Evolutionary conservation across 108 stramenopile species (phyloP).

Genomic region (Skeletonema tropicum): DNA sequence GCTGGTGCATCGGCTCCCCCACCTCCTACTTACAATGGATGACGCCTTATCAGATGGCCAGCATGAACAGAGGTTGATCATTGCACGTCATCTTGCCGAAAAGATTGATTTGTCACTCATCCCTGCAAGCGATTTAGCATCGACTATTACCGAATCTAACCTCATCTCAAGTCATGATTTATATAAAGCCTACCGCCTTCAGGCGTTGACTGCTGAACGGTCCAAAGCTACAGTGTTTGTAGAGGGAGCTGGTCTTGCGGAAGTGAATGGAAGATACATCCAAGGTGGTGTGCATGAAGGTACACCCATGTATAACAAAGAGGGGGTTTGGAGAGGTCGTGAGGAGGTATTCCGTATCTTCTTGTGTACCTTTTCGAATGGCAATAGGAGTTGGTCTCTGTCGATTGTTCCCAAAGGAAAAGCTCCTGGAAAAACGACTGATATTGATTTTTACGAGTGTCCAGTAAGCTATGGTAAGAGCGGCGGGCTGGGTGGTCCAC

Average conservation of each 20-base stretch:
- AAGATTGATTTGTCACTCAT: slow-evolving; percentile 48
- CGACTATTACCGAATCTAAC: slow-evolving; percentile 34
- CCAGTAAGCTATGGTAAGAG: slow-evolving; percentile 41
- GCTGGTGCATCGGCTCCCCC: background rate
- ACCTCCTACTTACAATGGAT: slow-evolving; percentile 13
- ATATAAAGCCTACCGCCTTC: slow-evolving; percentile 44
- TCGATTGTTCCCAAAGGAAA: slow-evolving; percentile 77
- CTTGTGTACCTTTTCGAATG: slow-evolving; percentile 84
- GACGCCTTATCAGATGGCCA: slow-evolving; percentile 15
- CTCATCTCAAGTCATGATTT: slow-evolving; percentile 36
- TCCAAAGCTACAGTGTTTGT: slow-evolving; percentile 63
- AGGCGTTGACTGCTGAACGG: slow-evolving; percentile 47
- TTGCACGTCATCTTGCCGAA: slow-evolving; percentile 32
- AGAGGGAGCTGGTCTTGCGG: slow-evolving; percentile 74
- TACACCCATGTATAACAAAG: slow-evolving; percentile 63
- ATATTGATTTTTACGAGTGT: slow-evolving; percentile 86
- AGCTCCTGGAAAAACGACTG: slow-evolving; percentile 79
- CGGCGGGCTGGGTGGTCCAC: background rate
- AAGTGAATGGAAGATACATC: slow-evolving; percentile 78
- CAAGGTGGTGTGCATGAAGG: slow-evolving; percentile 68
- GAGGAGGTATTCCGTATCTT: slow-evolving; percentile 61
- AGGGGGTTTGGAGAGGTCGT: slow-evolving; percentile 59
- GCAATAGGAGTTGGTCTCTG: slow-evolving; percentile 89
- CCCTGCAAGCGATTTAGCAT: slow-evolving; percentile 42
- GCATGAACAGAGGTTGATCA: slow-evolving; percentile 20